These are phyloP conservation scores for Ceratocystiopsis minuta DNA, from an alignment of 2,329 filamentous ascomycete genomes.

Conservation along the genomic window DNA sequence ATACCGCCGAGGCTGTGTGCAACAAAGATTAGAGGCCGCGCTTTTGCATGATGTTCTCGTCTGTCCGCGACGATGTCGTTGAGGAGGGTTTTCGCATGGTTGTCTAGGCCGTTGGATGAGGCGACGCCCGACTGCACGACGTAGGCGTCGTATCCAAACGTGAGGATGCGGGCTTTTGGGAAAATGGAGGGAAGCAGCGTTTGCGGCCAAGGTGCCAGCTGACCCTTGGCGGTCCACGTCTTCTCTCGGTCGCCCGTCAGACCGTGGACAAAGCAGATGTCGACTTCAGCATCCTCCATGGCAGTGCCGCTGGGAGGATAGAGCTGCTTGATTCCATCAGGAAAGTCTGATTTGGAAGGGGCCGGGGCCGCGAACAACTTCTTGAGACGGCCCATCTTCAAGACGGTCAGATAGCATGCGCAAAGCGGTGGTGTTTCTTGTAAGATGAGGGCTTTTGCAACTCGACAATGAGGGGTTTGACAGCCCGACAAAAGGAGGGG, in stretches of 20 bases:
- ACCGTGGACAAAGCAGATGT: slow-evolving; percentile 14
- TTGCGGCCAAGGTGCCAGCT: slow-evolving; percentile 10
- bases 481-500: too few species aligned
- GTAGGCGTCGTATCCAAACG: slow-evolving; percentile 13
- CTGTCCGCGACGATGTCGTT: neutral
- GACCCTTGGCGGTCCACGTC: slow-evolving; percentile 8
- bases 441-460: too few species aligned
- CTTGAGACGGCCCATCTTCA: too few species aligned
- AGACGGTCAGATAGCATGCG: too few species aligned
- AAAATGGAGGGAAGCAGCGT: slow-evolving; percentile 11
- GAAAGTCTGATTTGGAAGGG: too few species aligned
- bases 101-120: too few species aligned
- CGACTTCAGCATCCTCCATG: neutral
- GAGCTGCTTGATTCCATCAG: too few species aligned
- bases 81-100: neutral
- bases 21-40: neutral
- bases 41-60: too few species aligned
- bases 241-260: slow-evolving; percentile 10
- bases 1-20: slow-evolving; percentile 21
- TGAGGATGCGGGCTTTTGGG: slow-evolving; percentile 8
- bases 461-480: too few species aligned
- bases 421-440: too few species aligned
- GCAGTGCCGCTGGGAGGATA: too few species aligned
- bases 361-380: too few species aligned
- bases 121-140: neutral